Evolutionary conservation across 2,329 filamentous ascomycete species (phyloP), one percentile per base, ranked within the genome.

Genomic region (Trichoderma gracile): DNA sequence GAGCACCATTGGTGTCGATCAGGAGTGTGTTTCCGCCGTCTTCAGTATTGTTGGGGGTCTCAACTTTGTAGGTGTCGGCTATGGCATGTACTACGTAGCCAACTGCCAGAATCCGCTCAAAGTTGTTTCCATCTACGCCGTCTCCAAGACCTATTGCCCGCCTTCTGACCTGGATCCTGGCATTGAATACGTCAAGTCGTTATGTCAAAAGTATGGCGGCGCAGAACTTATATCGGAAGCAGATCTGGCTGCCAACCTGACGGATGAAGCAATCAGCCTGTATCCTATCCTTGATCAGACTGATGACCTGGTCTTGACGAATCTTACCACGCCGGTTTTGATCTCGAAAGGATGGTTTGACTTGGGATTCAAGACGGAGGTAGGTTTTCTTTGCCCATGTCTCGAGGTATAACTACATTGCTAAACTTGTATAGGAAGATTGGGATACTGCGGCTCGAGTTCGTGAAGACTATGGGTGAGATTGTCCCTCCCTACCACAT

Each of bases 11-110:
- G 17, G 17, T 23, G 19, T 52, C 17, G 9, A 60, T 8, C 57
- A 60, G 23, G 57, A 60, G 21, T 60, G 46, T 21, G 57, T 60
- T 52, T 50, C 57, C 12, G 21, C 57, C 30, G 30, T 60, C 6
- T 60, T 50, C 21, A 25, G 57, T 43, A 60, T 60, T 8, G 5
- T 60, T 15, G 57, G 57, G 10, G 17, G 38, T 21, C 57, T 60
- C 57, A 50, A 43, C n/a, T 60, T 60, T 21, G 57, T 42, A 60
- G 57, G 57, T 10, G 21, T 60, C 5, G 57, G 57, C 23, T 60
- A 60, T 21, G 57, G 46, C 14, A 21, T 27, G 12, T 60, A 60
- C 23, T 60, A 60, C 6, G 50, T 60, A 30, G 46, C 33, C 12
- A 1, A 50, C 38, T 60, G 57, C 33, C 46, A 52, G 38, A 60